A percentile compares a stretch with the other conserved stretches of the same genome.
These are phyloP conservation scores for Debaryomyces hansenii DNA, from an alignment of 805 yeast species.

Conservation along the genomic window DNA sequence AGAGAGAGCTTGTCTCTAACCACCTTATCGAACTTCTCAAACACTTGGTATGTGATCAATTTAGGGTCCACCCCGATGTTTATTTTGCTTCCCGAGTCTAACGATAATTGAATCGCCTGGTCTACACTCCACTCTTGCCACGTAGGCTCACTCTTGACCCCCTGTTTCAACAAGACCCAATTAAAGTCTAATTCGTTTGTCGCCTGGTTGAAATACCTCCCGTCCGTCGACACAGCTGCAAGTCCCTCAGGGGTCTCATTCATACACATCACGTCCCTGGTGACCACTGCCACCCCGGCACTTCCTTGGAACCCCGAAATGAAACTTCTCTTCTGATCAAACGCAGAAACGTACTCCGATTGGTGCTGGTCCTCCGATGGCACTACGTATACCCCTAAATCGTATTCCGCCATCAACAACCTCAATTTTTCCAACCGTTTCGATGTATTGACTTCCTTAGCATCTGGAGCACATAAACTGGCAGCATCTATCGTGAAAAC, in stretches of 20 bases:
- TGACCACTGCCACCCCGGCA: slow-evolving; percentile 60
- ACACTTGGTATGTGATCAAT: slow-evolving; percentile 39
- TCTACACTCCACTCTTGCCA: slow-evolving; percentile 62
- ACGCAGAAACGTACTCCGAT: slow-evolving; percentile 55
- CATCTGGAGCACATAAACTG: slow-evolving; percentile 40
- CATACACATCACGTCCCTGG: slow-evolving; percentile 53
- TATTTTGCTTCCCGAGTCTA: slow-evolving; percentile 43
- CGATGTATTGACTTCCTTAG: slow-evolving; percentile 59
- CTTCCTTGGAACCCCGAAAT: slow-evolving; percentile 62
- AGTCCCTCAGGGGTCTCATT: slow-evolving; percentile 54
- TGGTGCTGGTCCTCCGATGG: slow-evolving; percentile 68
- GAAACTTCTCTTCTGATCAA: slow-evolving; percentile 56
- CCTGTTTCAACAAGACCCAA: slow-evolving; percentile 57
- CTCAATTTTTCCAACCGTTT: slow-evolving; percentile 64
- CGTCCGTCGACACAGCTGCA: slow-evolving; percentile 60
- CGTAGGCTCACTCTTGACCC: slow-evolving; percentile 46
- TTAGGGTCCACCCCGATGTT: slow-evolving; percentile 52
- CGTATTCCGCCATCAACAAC: slow-evolving; percentile 45
- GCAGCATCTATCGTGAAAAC: slow-evolving; percentile 43
- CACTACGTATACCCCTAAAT: slow-evolving; percentile 54
- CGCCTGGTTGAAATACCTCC: slow-evolving; percentile 62
- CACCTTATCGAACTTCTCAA: slow-evolving; percentile 28
- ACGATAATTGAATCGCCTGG: slow-evolving; percentile 49
- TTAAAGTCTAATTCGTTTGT: slow-evolving; percentile 57
- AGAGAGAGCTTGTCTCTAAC: slow-evolving; percentile 26